Percentiles rank a stretch among this genome's conserved stretches.
Evolutionary conservation across 495 filamentous ascomycete species (phyloP).

Genomic region (Barbatosphaeria neglecta): DNA sequence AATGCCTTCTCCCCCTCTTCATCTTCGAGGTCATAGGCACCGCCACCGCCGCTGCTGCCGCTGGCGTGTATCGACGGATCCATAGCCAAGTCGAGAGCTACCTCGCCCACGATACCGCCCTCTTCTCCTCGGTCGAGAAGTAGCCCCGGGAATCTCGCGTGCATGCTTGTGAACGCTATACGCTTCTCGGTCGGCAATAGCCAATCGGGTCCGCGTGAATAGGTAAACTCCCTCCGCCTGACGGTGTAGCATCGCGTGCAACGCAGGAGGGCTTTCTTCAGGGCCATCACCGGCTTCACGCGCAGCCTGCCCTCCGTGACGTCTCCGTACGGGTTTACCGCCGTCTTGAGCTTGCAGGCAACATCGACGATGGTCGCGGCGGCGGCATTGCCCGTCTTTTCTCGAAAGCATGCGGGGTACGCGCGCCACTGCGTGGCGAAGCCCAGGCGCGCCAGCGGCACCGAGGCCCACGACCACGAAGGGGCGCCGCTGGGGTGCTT

Average conservation of each 20-base stretch:
- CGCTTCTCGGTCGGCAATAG: no score
- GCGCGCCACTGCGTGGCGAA: background rate
- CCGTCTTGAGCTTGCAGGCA: background rate
- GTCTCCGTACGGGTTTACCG: background rate
- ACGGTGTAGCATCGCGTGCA: background rate
- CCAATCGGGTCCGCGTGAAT: no score
- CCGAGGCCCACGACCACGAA: constrained; percentile 13
- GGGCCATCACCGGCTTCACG: background rate
- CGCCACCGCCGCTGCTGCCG: background rate
- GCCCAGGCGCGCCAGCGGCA: constrained; percentile 7
- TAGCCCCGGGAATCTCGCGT: background rate
- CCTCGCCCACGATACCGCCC: background rate
- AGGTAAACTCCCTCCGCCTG: background rate
- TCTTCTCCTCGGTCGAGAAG: background rate
- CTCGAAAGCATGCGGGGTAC: no score
- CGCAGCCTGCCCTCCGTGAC: background rate
- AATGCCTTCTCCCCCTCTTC: background rate
- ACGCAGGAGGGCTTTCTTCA: background rate
- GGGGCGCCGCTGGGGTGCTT: constrained; percentile 1
- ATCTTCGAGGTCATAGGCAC: no score
- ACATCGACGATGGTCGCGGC: background rate
- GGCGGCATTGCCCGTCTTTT: no score
- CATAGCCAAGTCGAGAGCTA: background rate
- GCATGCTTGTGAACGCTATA: no score
- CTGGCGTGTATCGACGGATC: no score